A percentile compares a stretch with the other conserved stretches of the same genome.
Evolutionary conservation across 257 asterid species (phyloP).

Genomic region (Hygrophila difformis): DNA sequence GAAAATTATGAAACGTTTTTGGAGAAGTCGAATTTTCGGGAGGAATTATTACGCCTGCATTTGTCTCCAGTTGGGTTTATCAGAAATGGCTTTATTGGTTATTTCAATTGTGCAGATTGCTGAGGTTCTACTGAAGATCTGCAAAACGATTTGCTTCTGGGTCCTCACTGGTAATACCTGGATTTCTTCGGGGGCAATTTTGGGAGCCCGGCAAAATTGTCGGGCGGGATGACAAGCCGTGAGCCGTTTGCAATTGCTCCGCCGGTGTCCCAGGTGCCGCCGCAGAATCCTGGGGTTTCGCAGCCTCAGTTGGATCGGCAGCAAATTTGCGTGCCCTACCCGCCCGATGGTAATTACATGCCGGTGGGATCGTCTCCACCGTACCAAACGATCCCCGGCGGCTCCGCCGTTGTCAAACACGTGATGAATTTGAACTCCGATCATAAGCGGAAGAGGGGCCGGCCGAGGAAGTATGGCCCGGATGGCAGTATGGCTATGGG

Average conservation of each 20-base stretch:
- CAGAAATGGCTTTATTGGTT: conserved; percentile 12
- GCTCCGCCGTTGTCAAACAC: background rate
- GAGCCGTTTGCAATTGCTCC: conserved; percentile 22
- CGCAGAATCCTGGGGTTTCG: conserved; percentile 16
- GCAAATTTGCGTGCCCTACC: conserved; percentile 24
- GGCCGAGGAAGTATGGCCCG: conserved; percentile 49
- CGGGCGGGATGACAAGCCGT: conserved; percentile 26
- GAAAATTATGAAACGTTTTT: background rate
- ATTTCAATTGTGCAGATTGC: conserved; percentile 1
- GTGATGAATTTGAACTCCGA: conserved; percentile 27
- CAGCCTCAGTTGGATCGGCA: conserved; percentile 28
- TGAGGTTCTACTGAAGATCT: conserved; percentile 22
- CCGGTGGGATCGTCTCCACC: conserved; percentile 22
- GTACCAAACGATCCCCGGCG: conserved; percentile 17
- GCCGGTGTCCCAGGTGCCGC: conserved; percentile 9
- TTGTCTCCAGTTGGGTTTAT: background rate
- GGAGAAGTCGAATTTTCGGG: background rate
- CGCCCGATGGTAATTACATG: conserved; percentile 17
- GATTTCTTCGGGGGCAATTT: conserved; percentile 9
- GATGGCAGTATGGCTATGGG: conserved; percentile 32
- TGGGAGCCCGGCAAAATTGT: conserved; percentile 20
- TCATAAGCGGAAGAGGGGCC: conserved; percentile 39
- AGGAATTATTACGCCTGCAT: background rate
- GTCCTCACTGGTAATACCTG: conserved; percentile 13
- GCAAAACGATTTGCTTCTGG: conserved; percentile 3